phyloP scores from a whole-genome alignment of 176 grass and related monocot species.

The Cymbopogon citratus region DNA sequence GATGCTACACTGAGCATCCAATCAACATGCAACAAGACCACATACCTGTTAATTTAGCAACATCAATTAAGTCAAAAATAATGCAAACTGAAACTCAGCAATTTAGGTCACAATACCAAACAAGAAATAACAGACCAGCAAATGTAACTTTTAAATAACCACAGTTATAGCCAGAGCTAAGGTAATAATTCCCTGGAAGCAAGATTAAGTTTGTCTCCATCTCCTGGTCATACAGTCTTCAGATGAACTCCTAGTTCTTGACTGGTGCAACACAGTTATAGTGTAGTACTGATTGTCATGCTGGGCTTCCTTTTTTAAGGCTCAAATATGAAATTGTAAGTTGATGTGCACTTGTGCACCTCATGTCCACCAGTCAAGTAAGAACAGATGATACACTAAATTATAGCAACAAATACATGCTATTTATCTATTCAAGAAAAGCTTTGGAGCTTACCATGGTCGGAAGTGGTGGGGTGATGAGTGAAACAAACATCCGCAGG shows the following conservation, averaged over 20 bases:
- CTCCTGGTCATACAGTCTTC: neutral
- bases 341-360: neutral
- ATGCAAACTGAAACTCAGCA: neutral
- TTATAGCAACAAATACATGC: neutral
- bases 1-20: neutral
- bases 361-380: neutral
- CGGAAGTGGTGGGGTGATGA: conserved; percentile 46
- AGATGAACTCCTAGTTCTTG: neutral
- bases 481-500: conserved; percentile 34
- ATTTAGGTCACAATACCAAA: too few relatives aligned
- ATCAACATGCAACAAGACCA: neutral
- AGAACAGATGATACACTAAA: neutral
- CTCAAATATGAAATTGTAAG: neutral
- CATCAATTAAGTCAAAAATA: conserved; percentile 1
- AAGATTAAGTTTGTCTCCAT: neutral
- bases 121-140: neutral
- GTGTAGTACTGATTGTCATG: neutral
- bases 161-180: neutral
- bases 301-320: neutral
- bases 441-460: conserved; percentile 49
- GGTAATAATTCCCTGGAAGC: neutral
- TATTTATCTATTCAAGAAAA: neutral
- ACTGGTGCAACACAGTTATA: neutral
- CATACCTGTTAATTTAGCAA: neutral
- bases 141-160: neutral